Evolutionary conservation across 805 yeast species (phyloP), one percentile per base, ranked within the genome.

Genomic region (Suhomyces prunicola): DNA sequence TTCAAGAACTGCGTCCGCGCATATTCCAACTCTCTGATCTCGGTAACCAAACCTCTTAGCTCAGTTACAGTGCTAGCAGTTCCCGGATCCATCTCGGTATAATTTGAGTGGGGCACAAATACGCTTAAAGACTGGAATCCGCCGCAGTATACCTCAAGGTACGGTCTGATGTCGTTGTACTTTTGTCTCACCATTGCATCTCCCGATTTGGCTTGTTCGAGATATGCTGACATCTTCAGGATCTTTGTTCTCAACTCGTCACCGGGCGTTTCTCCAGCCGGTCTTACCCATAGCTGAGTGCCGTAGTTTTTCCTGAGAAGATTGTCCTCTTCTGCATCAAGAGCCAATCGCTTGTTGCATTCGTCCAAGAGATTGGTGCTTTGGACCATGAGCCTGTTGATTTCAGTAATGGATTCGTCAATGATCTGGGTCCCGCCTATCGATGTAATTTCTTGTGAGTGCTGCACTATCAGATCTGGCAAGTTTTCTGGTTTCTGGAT

Each of bases 291-390:
- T 31, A 74, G 66, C 1, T 67, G 65, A 0, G 80, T 66, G 1
- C 90, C 91, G 23, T 47, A 39, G 33, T 77, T 68, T n/a, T 64
- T 54, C 46, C 84, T 67, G 63, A 86, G 63, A 15, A 75, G 56
- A 1, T 73, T 74, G 60, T 89, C 91, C 46, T 85, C 89, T 3
- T 72, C 64, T 1, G 70, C 68, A 52, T 88, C 94, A 6, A 75
- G 65, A 2, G 56, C 50, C 2, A 90, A 64, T 39, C 80, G 59
- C 10, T 76, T 76, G 51, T 70, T 67, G 13, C 83, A 78, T 12
- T 78, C 80, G 1, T 73, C 70, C 6, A 87, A 62, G 8, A 80
- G 63, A 3, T 68, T 65, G 8, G 67, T 64, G 36, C 83, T 71
- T 41, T 80, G 74, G 1, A 54, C 49, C 1, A 82, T 72, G 27